A percentile compares a stretch with the other conserved stretches of the same genome.
Evolutionary conservation across 768 basidiomycete genomes (phyloP).

Genomic region (Neoboletus subvelutipes): DNA sequence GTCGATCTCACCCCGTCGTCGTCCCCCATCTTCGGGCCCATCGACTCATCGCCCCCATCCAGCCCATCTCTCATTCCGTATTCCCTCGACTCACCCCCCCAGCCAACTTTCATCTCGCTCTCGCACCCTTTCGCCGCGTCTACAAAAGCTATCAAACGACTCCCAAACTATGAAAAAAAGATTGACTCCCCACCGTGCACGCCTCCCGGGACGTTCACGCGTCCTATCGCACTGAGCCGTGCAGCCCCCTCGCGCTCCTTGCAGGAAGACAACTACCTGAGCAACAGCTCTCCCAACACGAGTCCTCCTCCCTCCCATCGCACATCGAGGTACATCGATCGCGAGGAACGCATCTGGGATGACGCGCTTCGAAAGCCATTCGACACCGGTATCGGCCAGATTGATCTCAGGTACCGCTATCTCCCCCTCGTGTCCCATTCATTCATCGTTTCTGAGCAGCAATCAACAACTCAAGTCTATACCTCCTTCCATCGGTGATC

Average conservation of each 20-base stretch:
- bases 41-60: conserved; percentile 39
- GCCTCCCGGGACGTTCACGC: conserved; percentile 22
- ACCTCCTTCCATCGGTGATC: conserved; percentile 45
- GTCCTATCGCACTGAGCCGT: conserved; percentile 15
- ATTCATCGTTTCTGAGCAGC: conserved; percentile 29
- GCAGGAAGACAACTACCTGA: conserved; percentile 28
- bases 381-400: conserved; percentile 47
- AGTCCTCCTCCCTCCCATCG: conserved; percentile 11
- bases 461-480: conserved; percentile 46
- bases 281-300: conserved; percentile 8
- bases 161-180: conserved; percentile 47
- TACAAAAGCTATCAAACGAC: conserved; percentile 44
- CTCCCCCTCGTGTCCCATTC: conserved; percentile 7
- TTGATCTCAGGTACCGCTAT: conserved; percentile 53
- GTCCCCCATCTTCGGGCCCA: conserved; percentile 41
- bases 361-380: conserved; percentile 43
- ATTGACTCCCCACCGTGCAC: conserved; percentile 19
- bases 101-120: conserved; percentile 8
- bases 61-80: conserved; percentile 31
- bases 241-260: conserved; percentile 16
- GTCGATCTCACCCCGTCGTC: conserved; percentile 47
- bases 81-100: conserved; percentile 34
- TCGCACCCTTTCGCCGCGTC: conserved; percentile 61
- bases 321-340: conserved; percentile 24
- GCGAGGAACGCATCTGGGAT: conserved; percentile 47